These are phyloP conservation scores for Nicotiana rustica DNA, from an alignment of 305 asterid species.

Conservation along the genomic window DNA sequence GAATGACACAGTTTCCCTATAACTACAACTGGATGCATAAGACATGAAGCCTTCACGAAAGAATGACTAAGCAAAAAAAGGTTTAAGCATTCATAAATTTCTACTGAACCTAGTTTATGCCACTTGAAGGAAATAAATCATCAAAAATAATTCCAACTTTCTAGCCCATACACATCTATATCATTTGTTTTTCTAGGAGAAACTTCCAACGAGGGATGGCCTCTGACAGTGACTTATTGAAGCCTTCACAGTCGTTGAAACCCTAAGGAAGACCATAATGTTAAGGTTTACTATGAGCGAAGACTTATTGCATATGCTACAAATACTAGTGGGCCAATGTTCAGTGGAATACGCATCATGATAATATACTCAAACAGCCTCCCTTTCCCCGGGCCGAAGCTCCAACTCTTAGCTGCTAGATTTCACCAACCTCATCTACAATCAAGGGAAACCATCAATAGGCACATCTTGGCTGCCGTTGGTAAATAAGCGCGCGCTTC, in stretches of 20 bases:
- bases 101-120: neutral
- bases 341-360: neutral
- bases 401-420: neutral
- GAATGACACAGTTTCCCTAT: neutral
- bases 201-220: neutral
- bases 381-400: neutral
- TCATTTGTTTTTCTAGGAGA: neutral
- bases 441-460: constrained; percentile 7
- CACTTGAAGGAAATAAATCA: neutral
- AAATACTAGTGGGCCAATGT: neutral
- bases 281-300: neutral
- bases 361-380: neutral
- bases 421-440: constrained; percentile 17
- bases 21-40: neutral
- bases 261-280: neutral
- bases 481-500: no score
- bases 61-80: neutral
- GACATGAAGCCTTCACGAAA: neutral
- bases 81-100: neutral
- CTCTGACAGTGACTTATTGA: constrained; percentile 12
- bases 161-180: constrained; percentile 8
- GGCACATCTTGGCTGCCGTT: neutral
- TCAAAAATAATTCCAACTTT: constrained; percentile 13
- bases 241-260: neutral
- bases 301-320: constrained; percentile 25